Base-by-base conservation (phyloP, 2,329 filamentous ascomycete species). In the Clonostachys solani region DNA sequence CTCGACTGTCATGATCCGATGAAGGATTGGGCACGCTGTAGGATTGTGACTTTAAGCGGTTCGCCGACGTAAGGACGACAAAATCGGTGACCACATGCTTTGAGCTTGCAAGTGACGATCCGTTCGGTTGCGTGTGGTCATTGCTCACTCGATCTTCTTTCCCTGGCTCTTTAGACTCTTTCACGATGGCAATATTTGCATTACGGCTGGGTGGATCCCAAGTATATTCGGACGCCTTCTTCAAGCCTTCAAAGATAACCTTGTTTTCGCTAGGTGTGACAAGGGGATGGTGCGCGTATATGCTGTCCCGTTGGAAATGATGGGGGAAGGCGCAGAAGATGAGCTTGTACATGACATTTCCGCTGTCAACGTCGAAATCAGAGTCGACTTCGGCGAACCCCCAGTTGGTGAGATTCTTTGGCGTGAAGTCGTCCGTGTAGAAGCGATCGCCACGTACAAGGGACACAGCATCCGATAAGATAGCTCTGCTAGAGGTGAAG, bases 271-370 rank as follows among this genome's bases (percentile, higher is more conserved):
- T 70, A 0, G 89, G 89, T 2, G 86, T 83, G 4, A 71, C 67
- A 77, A 82, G 81, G n/a, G 84, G 87, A 59, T 86, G 91, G 60
- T 92, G 87, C 0, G 87, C 89, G 53, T 92, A 95, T 47, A 92
- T 82, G 1, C 86, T 91, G 68, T 94, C 84, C 16, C 75, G 67
- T 60, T 80, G 81, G 75, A 92, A 92, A 67, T 90, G 86, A 53
- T 87, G 77, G 1, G 89, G 90, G 73, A 95, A 90, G 1, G 88
- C 87, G 6, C 86, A 80, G 36, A 89, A 72, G 61, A 92, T 86
- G 35, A 95, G 76, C 71, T 94, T 95, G 73, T 92, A 91, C 66
- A 92, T 88, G 13, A 91, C 81, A 54, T 86, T 90, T 42, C 90
- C 89, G 60, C 92, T 84, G 65, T 94, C 87, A 53, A 92, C 67